phyloP scores from a whole-genome alignment of 208 protist species.

The Trypanosoma lewisi region DNA sequence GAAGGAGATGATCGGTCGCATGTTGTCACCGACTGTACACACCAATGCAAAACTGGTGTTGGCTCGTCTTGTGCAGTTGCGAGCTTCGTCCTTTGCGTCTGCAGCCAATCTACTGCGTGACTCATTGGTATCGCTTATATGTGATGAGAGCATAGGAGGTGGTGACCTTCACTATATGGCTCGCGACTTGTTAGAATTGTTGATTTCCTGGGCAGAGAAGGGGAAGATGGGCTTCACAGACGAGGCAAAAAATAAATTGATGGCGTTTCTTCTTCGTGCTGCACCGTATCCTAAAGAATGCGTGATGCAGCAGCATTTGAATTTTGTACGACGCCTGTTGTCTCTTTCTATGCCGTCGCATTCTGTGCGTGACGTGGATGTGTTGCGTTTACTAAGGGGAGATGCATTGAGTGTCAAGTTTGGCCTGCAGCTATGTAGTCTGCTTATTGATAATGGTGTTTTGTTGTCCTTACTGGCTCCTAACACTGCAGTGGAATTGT shows the following conservation, averaged over 20 bases:
- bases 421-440: conserved; percentile 55
- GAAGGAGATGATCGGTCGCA: conserved; percentile 43
- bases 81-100: conserved; percentile 37
- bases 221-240: conserved; percentile 3
- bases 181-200: conserved; percentile 53
- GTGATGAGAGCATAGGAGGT: conserved; percentile 17
- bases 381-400: neutral
- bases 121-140: conserved; percentile 40
- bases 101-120: conserved; percentile 44
- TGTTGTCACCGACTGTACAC: conserved; percentile 23
- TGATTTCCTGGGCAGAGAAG: conserved; percentile 43
- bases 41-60: conserved; percentile 56
- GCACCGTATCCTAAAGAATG: conserved; percentile 17
- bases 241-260: neutral
- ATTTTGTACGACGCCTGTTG: conserved; percentile 60
- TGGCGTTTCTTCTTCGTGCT: conserved; percentile 35
- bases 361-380: neutral
- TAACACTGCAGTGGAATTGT: neutral
- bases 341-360: conserved; percentile 32
- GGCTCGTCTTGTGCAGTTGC: conserved; percentile 53
- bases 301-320: conserved; percentile 59
- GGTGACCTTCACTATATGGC: conserved; percentile 80
- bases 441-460: conserved; percentile 43
- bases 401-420: neutral
- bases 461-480: conserved; percentile 18